Conservation (phyloP, 495 filamentous ascomycete species). For the Xylaria cubensis region DNA sequence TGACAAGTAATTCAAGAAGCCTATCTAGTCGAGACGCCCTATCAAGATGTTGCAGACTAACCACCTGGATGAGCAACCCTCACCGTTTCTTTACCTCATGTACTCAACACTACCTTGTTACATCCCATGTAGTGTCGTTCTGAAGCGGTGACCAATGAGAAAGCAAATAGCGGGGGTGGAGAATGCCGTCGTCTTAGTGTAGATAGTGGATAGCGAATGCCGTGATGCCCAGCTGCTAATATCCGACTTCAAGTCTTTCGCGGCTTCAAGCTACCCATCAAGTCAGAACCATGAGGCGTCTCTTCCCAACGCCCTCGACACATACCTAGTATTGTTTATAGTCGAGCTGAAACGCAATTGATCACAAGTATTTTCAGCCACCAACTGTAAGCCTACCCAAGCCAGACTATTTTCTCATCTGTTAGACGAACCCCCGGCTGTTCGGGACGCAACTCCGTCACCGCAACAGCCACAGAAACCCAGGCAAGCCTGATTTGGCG, state of each 20-base stretch:
- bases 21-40: constrained; percentile 8
- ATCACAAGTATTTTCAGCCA: background rate
- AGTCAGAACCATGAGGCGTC: background rate
- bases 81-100: background rate
- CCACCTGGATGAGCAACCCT: background rate
- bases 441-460: constrained; percentile 21
- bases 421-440: background rate
- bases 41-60: background rate
- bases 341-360: background rate
- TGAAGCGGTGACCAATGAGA: background rate
- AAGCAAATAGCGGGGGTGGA: background rate
- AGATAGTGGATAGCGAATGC: background rate
- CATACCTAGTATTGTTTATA: background rate
- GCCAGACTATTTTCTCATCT: background rate
- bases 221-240: background rate
- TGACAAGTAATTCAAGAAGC: constrained; percentile 4
- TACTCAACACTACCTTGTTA: background rate
- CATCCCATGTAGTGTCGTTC: background rate
- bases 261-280: background rate
- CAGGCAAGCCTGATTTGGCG: background rate
- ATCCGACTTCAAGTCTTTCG: background rate
- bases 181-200: background rate
- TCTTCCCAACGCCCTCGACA: background rate
- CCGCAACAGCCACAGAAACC: constrained; percentile 3
- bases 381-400: background rate